These are phyloP conservation scores for Rhizoctonia solani DNA, from an alignment of 1,284 basidiomycete genomes.

Conservation along the genomic window DNA sequence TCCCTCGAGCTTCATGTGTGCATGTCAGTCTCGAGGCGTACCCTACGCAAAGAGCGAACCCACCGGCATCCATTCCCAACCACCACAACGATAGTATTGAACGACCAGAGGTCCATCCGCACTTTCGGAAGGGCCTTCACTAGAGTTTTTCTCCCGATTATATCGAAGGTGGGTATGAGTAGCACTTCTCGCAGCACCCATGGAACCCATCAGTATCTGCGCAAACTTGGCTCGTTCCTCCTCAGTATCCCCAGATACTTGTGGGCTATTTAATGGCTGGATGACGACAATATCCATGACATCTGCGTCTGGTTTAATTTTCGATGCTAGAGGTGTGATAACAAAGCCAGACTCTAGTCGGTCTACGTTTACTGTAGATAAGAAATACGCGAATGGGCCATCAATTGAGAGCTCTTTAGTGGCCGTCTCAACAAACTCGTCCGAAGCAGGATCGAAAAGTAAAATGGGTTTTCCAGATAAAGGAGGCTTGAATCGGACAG, in stretches of 20 bases:
- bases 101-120: conserved; percentile 63
- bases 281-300: conserved; percentile 81
- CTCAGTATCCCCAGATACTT: conserved; percentile 47
- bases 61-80: conserved; percentile 86
- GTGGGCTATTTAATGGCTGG: conserved; percentile 74
- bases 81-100: conserved; percentile 79
- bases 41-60: conserved; percentile 43
- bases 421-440: conserved; percentile 41
- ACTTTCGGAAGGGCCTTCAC: conserved; percentile 44
- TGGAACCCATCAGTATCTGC: conserved; percentile 57
- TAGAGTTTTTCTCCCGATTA: conserved; percentile 49
- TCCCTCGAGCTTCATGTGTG: conserved; percentile 51
- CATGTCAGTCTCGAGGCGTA: conserved; percentile 2
- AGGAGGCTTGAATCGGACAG: conserved; percentile 57
- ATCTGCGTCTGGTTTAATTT: conserved; percentile 48
- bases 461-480: conserved; percentile 48
- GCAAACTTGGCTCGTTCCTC: conserved; percentile 54
- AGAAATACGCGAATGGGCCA: conserved; percentile 86
- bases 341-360: conserved; percentile 81
- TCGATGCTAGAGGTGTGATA: conserved; percentile 63
- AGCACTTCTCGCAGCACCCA: conserved; percentile 73
- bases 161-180: conserved; percentile 69
- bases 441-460: conserved; percentile 61
- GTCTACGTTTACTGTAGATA: conserved; percentile 80
- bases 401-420: conserved; percentile 51